phyloP scores from a whole-genome alignment of 352 stramenopile species.

The Pythium scleroteichum region DNA sequence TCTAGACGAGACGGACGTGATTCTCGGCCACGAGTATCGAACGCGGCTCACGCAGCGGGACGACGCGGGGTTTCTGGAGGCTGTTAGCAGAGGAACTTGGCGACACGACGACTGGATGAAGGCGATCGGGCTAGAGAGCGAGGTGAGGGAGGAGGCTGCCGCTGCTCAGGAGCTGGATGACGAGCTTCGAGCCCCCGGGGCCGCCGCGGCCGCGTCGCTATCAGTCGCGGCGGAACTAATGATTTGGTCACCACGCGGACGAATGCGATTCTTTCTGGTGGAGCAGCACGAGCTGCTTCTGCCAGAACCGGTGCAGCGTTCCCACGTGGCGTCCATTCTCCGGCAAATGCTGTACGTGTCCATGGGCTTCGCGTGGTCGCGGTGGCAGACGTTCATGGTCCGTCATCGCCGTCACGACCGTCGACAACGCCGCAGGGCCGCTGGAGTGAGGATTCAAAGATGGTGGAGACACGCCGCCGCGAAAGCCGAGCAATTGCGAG shows the following conservation, averaged over 20 bases:
- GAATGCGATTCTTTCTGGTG: conserved; percentile 58
- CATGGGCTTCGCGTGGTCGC: conserved; percentile 58
- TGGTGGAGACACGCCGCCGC: conserved; percentile 42
- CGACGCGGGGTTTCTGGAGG: conserved; percentile 42
- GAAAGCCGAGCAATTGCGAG: conserved; percentile 7
- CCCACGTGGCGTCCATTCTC: conserved; percentile 49
- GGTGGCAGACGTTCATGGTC: conserved; percentile 47
- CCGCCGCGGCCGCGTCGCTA: neutral
- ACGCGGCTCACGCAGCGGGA: conserved; percentile 40
- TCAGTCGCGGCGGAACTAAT: neutral
- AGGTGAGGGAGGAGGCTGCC: conserved; percentile 53
- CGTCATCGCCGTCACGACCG: conserved; percentile 42
- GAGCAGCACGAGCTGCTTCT: conserved; percentile 44
- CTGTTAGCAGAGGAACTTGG: conserved; percentile 42
- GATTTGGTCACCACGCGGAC: conserved; percentile 43
- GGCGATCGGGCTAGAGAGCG: conserved; percentile 36
- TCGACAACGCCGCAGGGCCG: conserved; percentile 21
- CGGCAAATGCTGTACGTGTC: conserved; percentile 66
- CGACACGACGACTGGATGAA: conserved; percentile 47
- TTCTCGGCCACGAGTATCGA: conserved; percentile 44
- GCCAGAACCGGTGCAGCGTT: conserved; percentile 36
- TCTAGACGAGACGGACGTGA: conserved; percentile 40
- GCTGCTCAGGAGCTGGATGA: conserved; percentile 21
- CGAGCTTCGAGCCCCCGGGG: conserved; percentile 4
- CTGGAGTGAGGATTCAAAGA: conserved; percentile 36